Percentiles rank a stretch among this genome's conserved stretches.
Evolutionary conservation across 768 basidiomycete genomes (phyloP).

Genomic region (Epithele typhae): DNA sequence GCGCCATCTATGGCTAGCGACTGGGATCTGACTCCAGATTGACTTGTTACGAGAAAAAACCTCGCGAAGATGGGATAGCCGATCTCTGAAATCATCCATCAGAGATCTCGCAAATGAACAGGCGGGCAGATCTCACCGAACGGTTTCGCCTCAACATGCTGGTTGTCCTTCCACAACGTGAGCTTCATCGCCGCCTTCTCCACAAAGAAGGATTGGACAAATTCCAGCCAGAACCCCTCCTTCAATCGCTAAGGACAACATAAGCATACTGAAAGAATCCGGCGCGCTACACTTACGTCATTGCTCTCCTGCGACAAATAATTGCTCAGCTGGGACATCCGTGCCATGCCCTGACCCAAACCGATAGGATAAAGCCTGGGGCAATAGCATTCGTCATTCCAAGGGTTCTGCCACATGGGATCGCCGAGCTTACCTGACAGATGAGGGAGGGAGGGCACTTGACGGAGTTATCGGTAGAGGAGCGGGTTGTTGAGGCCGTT

Average conservation of each 20-base stretch:
- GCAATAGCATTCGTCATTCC: neutral
- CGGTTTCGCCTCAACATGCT: constrained; percentile 72
- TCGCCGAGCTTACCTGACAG: too few relatives aligned
- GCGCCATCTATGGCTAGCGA: constrained; percentile 74
- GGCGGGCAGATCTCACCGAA: constrained; percentile 51
- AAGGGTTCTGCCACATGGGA: too few relatives aligned
- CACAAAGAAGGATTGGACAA: constrained; percentile 69
- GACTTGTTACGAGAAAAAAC: constrained; percentile 80
- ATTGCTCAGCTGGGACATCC: constrained; percentile 69
- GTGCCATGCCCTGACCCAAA: constrained; percentile 58
- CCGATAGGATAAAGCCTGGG: constrained; percentile 36
- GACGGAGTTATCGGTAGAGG: constrained; percentile 1
- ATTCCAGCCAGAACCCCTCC: constrained; percentile 60
- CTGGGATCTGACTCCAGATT: constrained; percentile 85
- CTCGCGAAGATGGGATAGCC: constrained; percentile 75
- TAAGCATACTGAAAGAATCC: neutral
- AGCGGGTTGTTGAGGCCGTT: neutral
- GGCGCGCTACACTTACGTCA: constrained; percentile 34
- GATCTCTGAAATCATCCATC: constrained; percentile 50
- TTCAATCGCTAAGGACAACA: constrained; percentile 46
- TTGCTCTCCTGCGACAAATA: constrained; percentile 51
- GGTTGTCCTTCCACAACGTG: constrained; percentile 86
- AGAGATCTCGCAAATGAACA: neutral
- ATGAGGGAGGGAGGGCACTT: neutral
- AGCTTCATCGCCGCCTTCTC: constrained; percentile 70